These are phyloP conservation scores for Candida sanyaensis DNA, from an alignment of 1,139 yeast species.

Conservation along the genomic window DNA sequence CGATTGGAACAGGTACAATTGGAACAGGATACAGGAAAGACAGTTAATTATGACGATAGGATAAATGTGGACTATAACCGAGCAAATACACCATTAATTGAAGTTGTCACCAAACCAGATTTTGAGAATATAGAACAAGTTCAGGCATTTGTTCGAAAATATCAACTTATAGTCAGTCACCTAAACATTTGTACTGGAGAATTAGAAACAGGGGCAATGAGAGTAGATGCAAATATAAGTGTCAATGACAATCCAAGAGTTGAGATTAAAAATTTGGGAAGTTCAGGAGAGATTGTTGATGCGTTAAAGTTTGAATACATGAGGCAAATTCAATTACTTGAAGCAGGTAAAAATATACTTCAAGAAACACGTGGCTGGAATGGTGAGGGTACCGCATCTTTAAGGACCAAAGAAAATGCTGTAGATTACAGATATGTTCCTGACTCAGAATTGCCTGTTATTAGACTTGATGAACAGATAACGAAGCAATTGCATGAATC, in stretches of 20 bases:
- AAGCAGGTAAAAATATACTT: slow-evolving; percentile 32
- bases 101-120: slow-evolving; percentile 90
- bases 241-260: slow-evolving; percentile 72
- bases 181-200: slow-evolving; percentile 84
- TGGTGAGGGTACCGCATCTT: slow-evolving; percentile 63
- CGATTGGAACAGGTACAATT: slow-evolving; percentile 75
- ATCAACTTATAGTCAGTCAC: slow-evolving; percentile 69
- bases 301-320: slow-evolving; percentile 77
- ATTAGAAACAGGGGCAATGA: slow-evolving; percentile 89
- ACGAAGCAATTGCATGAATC: slow-evolving; percentile 32
- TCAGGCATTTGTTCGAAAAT: slow-evolving; percentile 75
- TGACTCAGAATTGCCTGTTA: slow-evolving; percentile 79
- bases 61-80: slow-evolving; percentile 78
- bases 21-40: slow-evolving; percentile 94
- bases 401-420: slow-evolving; percentile 77
- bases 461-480: slow-evolving; percentile 45
- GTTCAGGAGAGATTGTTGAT: slow-evolving; percentile 74
- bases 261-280: slow-evolving; percentile 86
- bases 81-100: slow-evolving; percentile 84
- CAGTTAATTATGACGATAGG: slow-evolving; percentile 44
- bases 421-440: slow-evolving; percentile 93
- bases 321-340: slow-evolving; percentile 57
- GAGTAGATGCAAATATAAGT: slow-evolving; percentile 92
- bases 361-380: slow-evolving; percentile 95
- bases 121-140: slow-evolving; percentile 70